Conservation (phyloP, 2,329 filamentous ascomycete species). For the Fusarium marasasianum region DNA sequence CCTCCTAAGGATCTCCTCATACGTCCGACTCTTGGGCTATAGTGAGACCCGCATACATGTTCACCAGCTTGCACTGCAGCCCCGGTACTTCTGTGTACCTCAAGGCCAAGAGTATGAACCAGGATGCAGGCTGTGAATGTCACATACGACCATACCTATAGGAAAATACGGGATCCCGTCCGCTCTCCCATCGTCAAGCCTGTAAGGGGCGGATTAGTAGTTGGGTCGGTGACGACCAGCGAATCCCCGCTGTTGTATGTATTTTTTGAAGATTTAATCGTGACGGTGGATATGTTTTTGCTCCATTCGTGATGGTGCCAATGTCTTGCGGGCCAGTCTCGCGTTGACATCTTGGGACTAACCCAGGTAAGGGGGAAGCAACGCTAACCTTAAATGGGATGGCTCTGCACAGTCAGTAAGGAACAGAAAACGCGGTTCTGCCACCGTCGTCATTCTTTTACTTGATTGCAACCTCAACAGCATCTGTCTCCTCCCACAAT, state of each 20-base stretch:
- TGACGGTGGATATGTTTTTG: background rate
- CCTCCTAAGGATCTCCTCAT: background rate
- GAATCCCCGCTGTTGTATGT: background rate
- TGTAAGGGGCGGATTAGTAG: slow-evolving; percentile 1
- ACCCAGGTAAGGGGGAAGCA: no score
- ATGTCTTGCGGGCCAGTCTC: background rate
- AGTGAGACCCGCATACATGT: accelerated
- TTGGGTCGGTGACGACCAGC: background rate
- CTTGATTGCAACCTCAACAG: background rate
- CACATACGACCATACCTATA: slow-evolving; percentile 1
- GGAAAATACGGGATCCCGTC: background rate
- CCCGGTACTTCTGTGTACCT: accelerated
- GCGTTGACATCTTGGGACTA: background rate
- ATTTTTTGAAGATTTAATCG: background rate
- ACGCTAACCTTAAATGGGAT: background rate
- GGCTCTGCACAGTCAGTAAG: background rate
- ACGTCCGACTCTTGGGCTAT: no score
- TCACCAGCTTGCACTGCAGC: no score
- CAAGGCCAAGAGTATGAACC: accelerated
- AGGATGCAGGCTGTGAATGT: accelerated
- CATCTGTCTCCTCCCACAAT: background rate
- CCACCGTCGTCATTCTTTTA: background rate
- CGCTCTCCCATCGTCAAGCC: background rate
- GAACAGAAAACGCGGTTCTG: background rate
- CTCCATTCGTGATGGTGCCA: no score